These are phyloP conservation scores for Phaeosphaeriaceae sp. DNA, from an alignment of 2,329 filamentous ascomycete species.

Conservation along the genomic window DNA sequence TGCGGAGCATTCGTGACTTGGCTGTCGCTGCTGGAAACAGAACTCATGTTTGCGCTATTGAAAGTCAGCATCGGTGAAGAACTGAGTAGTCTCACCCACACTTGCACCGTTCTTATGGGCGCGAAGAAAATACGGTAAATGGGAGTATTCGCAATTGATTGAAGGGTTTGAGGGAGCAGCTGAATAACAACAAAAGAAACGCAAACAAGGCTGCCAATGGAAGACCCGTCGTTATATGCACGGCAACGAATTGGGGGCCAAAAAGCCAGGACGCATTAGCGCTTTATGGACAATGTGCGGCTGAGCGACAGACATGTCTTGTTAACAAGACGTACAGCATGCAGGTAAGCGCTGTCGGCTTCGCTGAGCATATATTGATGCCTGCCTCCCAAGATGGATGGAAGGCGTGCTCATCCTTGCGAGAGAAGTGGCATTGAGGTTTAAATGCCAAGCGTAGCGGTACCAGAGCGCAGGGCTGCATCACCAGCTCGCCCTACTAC, in stretches of 20 bases:
- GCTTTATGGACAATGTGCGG: constrained; percentile 14
- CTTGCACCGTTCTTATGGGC: neutral
- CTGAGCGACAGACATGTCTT: constrained; percentile 11
- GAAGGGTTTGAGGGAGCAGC: neutral
- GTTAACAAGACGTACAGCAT: neutral
- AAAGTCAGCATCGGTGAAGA: neutral
- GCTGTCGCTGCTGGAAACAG: constrained; percentile 23
- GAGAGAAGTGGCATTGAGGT: neutral
- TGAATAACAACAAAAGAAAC: neutral
- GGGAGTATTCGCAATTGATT: neutral
- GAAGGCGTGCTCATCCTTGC: neutral
- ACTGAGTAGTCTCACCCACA: neutral
- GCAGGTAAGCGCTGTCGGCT: neutral
- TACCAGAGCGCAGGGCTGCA: neutral
- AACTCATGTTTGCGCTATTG: constrained; percentile 22
- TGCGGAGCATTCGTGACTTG: constrained; percentile 57
- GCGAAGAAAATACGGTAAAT: neutral
- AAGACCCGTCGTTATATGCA: constrained; percentile 6
- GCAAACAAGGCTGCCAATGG: neutral
- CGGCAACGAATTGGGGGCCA: constrained; percentile 13
- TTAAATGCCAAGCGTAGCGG: neutral
- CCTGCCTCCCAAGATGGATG: neutral
- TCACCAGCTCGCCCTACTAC: neutral
- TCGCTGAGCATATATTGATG: neutral
- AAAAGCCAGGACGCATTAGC: constrained; percentile 8